Evolutionary conservation across 1,139 yeast species (phyloP), one percentile per base, ranked within the genome.

Genomic region (Pneumocystis carinii): DNA sequence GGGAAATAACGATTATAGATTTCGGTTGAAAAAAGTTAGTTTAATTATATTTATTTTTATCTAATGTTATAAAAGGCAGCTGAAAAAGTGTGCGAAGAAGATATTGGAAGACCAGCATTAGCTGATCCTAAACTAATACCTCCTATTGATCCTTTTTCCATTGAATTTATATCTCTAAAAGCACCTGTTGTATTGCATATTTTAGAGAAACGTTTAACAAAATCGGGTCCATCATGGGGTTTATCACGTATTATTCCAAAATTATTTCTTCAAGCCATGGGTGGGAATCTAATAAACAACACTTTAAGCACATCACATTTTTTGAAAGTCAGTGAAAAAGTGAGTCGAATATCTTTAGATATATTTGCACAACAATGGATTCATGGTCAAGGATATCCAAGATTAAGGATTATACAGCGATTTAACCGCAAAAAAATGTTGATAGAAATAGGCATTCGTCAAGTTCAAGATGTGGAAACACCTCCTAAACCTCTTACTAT

Each of bases 321-420:
- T 70, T 95, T 88, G 69, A 85, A 87, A 69, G 85, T 90, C 15
- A 90, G 97, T 74, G 99, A 94, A 72, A 87, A 90, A 69, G 97
- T 92, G 4, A 89, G 92, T 65, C 87, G 94, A 68, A 88, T 85
- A 70, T 85, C 88, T 67, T 78, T 94, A 29, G 96, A 89, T 62
- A 72, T 79, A 1, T 94, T 94, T 70, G 92, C 92, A 74, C 85
- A 84, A 68, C 96, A 94, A 72, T 94, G 99, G 99, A 87, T 94
- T 0, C 84, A 78, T 74, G 90, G 95, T 3, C 79, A 86, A 0
- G 98, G 98, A 1, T 87, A 87, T 32, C 99, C 99, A 0, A 81
- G 85, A 1, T 87, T 94, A 71, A 79, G 89, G 65, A 87, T 94
- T 6, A 86, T 95, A 0, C 98, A 94, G 72, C 79, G 90, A 64